A percentile compares a stretch with the other conserved stretches of the same genome.
Evolutionary conservation across 257 asterid genomes (phyloP).

Genomic region (Solanum chilense): DNA sequence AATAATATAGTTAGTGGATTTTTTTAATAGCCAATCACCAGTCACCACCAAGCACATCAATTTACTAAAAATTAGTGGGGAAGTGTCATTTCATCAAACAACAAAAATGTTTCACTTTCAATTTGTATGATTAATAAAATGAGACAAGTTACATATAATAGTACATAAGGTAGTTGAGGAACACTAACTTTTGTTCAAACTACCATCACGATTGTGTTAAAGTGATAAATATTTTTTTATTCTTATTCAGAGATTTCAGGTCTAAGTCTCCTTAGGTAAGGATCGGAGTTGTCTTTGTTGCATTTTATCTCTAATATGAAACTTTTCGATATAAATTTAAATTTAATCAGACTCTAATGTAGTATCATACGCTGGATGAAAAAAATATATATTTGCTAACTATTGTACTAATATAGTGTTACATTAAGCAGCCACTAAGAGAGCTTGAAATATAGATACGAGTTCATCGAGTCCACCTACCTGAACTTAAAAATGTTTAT

Average conservation of each 20-base stretch:
- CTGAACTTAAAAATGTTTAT: too few relatives aligned
- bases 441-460: too few relatives aligned
- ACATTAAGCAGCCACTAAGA: neutral
- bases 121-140: neutral
- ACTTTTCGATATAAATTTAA: fast-evolving
- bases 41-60: neutral
- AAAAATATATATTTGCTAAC: neutral
- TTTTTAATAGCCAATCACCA: neutral
- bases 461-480: too few relatives aligned
- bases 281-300: too few relatives aligned
- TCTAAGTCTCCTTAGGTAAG: too few relatives aligned
- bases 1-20: neutral
- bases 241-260: too few relatives aligned
- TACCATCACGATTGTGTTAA: too few relatives aligned
- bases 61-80: neutral
- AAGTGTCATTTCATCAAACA: neutral
- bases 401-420: neutral
- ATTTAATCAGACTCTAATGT: too few relatives aligned
- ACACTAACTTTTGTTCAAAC: neutral
- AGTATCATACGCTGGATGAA: too few relatives aligned
- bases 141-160: neutral
- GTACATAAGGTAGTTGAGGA: neutral
- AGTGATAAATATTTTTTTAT: too few relatives aligned
- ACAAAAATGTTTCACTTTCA: neutral
- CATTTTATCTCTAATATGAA: too few relatives aligned